phyloP scores from a whole-genome alignment of 2,329 filamentous ascomycete genomes.

The Exophiala mesophila region DNA sequence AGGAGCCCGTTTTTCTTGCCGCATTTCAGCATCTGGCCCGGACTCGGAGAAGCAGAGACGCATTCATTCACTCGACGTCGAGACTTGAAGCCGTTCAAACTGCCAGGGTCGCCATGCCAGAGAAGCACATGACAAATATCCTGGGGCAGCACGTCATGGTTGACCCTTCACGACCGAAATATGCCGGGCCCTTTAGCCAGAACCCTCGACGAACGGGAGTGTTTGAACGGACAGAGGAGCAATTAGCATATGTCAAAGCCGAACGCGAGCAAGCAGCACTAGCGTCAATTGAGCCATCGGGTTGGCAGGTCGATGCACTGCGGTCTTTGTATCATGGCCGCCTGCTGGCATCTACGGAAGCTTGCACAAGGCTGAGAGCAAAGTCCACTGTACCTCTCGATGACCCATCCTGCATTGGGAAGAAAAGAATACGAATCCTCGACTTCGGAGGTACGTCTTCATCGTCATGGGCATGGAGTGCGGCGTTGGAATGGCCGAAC shows the following conservation, averaged over 20 bases:
- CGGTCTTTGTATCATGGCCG: constrained; percentile 57
- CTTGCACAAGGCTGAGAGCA: constrained; percentile 26
- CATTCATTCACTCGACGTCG: constrained; percentile 76
- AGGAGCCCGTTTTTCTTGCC: constrained; percentile 80
- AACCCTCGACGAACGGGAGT: constrained; percentile 62
- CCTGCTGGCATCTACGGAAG: constrained; percentile 53
- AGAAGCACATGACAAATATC: constrained; percentile 72
- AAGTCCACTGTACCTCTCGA: constrained; percentile 27
- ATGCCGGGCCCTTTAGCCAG: constrained; percentile 65
- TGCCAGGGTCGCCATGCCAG: constrained; percentile 67
- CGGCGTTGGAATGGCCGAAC: constrained; percentile 77
- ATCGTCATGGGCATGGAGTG: constrained; percentile 95
- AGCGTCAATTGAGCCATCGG: constrained; percentile 58
- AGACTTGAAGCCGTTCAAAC: constrained; percentile 87
- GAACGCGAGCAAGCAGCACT: constrained; percentile 80
- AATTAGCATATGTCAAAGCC: constrained; percentile 38
- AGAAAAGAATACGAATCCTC: constrained; percentile 61
- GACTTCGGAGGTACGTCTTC: constrained; percentile 80
- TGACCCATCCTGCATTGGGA: constrained; percentile 29
- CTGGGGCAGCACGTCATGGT: constrained; percentile 79
- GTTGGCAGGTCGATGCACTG: constrained; percentile 60
- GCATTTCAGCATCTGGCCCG: constrained; percentile 74
- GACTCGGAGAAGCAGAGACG: constrained; percentile 63
- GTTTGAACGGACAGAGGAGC: constrained; percentile 29
- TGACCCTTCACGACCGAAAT: constrained; percentile 64